Evolutionary conservation across 441 rosid species (phyloP), one percentile per base, ranked within the genome.

Genomic region (Eruca vesicaria): DNA sequence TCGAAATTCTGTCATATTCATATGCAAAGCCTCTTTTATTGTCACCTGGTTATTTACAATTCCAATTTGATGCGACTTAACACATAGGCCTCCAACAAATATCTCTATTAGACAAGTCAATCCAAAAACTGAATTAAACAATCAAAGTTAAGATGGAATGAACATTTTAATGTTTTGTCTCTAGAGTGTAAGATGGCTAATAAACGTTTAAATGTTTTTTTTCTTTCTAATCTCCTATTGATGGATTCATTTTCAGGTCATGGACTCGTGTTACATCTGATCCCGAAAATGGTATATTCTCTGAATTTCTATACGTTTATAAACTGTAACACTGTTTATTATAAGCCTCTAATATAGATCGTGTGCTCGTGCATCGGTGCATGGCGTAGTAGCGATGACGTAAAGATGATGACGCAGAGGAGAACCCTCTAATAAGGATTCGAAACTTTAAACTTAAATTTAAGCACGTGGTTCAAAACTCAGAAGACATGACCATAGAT

Each of bases 1-100:
- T 73, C 73, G 10, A 53, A 29, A 61, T 15, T 65, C 41, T 78
- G 74, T 78, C 81, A 53, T 62, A 67, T 68, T 77, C 80, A 72
- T 59, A 72, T 14, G 29, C 63, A 71, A 66, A 71, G 72, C n/a
- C 53, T 58, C 76, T 77, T 14, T 60, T 52, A 66, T 36, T 36
- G 64, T 53, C 72, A 78, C 66, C 59, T 77, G 63, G 26, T 43
- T 10, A 65, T 66, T 72, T 77, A 59, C 43, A 66, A 50, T 43
- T 52, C n/a, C 14, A 0, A 52, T 72, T 61, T 72, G 80, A 72
- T 68, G 78, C 77, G 77, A 78, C 77, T 7, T 52, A 52, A 66
- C 77, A 71, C 68, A 71, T 65, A 57, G 28, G 68, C 72, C 76
- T 77, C 72, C 80, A 71, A 63, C 75, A 4, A 63, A 69, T 8